Base-by-base conservation (phyloP, 139 green algal species). In the Tetratostichococcus sp. region DNA sequence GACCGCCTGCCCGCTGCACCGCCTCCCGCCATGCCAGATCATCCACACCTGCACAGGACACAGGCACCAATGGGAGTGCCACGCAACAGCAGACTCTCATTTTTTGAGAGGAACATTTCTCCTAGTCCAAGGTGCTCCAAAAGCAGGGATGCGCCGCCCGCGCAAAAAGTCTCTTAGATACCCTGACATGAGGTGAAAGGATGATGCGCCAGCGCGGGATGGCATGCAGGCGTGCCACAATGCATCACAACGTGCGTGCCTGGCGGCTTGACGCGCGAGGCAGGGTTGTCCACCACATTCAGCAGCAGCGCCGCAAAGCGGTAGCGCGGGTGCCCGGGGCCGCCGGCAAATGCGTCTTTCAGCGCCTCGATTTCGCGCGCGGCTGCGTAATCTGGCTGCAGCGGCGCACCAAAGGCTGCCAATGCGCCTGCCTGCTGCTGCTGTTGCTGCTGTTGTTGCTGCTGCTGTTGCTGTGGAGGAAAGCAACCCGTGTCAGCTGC, bases 1-100 rank as follows among this genome's bases (percentile, higher is more conserved):
- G 74, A 0, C 89, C 88, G 5, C 87, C 84, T 19, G 71, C 88
- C 11, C 79, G 80, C 67, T 86, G 76, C 62, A 89, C 39, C 39
- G 89, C 91, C 67, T 90, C 86, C 30, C 90, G 80, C 91, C 91
- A 95, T 11, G 79, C 68, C 73, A 93, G 80, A 62, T 93, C 90
- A 73, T 94, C 91, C 22, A 94, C 80, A 30, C 74, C 65, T 59
- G 62, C 23, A 4, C 50, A 23, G 19, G 8, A 8, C 39, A 50
- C n/a, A n/a, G n/a, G n/a, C n/a, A n/a, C n/a, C n/a, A n/a, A n/a
- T n/a, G n/a, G n/a, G n/a, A n/a, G n/a, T n/a, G n/a, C n/a, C n/a
- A n/a, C n/a, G n/a, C n/a, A n/a, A n/a, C n/a, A n/a, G n/a, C n/a
- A n/a, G n/a, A n/a, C n/a, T n/a, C n/a, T n/a, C n/a, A n/a, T n/a